phyloP scores from a whole-genome alignment of 1,139 yeast species.

The Suhomyces atakaporum region DNA sequence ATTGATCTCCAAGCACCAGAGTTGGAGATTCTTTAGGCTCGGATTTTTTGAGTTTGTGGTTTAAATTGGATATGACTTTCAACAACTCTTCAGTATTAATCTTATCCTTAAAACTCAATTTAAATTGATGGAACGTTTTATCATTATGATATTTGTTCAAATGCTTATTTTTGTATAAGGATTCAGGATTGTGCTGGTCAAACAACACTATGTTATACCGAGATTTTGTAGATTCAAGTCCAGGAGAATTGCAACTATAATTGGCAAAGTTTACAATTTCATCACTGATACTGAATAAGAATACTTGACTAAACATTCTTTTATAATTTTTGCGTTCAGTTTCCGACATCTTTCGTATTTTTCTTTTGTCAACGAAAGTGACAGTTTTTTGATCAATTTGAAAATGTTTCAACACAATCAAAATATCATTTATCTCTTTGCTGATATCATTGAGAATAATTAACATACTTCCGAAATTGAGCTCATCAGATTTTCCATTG shows the following conservation, averaged over 20 bases:
- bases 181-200: conserved; percentile 21
- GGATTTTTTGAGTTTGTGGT: conserved; percentile 10
- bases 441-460: conserved; percentile 31
- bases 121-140: conserved; percentile 28
- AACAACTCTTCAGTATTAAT: conserved; percentile 30
- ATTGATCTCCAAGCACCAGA: not conserved
- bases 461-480: conserved; percentile 22
- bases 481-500: conserved; percentile 4
- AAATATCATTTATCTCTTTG: conserved; percentile 40
- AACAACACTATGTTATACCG: conserved; percentile 30
- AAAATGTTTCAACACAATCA: conserved; percentile 36
- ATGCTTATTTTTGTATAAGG: conserved; percentile 11
- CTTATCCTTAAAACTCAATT: conserved; percentile 33
- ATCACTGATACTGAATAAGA: conserved; percentile 20
- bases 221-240: conserved; percentile 30
- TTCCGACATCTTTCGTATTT: conserved; percentile 17
- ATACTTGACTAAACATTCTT: conserved; percentile 22
- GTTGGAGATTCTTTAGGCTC: conserved; percentile 1
- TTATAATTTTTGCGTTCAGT: conserved; percentile 19
- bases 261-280: conserved; percentile 24
- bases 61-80: conserved; percentile 23
- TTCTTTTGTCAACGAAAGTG: conserved; percentile 29
- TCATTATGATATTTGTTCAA: conserved; percentile 21
- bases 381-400: conserved; percentile 29
- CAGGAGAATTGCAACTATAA: conserved; percentile 27